Conservation (phyloP, 2,329 filamentous ascomycete species). For the Ophiocordyceps sinensis region DNA sequence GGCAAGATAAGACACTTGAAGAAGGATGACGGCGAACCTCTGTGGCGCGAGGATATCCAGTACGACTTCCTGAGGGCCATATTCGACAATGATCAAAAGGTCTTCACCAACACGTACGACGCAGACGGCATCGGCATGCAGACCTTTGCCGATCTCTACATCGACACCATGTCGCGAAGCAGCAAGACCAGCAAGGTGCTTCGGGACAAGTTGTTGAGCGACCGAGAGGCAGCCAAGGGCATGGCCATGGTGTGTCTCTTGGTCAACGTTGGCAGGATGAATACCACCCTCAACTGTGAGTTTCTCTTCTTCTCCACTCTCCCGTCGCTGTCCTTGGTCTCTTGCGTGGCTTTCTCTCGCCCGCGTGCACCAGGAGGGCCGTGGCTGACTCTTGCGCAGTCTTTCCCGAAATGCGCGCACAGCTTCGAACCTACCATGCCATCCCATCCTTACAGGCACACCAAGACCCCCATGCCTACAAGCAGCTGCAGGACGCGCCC, state of each 20-base stretch:
- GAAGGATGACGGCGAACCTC: slow-evolving; percentile 75
- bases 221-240: slow-evolving; percentile 81
- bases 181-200: slow-evolving; percentile 99
- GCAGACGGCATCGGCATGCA: slow-evolving; percentile 42
- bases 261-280: slow-evolving; percentile 97
- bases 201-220: slow-evolving; percentile 87
- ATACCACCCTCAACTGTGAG: slow-evolving; percentile 90
- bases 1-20: slow-evolving; percentile 74
- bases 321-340: not conserved
- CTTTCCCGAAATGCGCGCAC: slow-evolving; percentile 97
- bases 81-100: slow-evolving; percentile 58
- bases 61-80: slow-evolving; percentile 72
- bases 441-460: slow-evolving; percentile 92
- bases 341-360: slow-evolving; percentile 5
- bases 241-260: slow-evolving; percentile 99
- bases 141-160: slow-evolving; percentile 90
- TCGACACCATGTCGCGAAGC: slow-evolving; percentile 96
- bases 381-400: slow-evolving; percentile 35
- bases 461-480: slow-evolving; percentile 91
- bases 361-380: not conserved
- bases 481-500: slow-evolving; percentile 92
- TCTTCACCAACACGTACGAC: slow-evolving; percentile 90
- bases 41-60: slow-evolving; percentile 81
- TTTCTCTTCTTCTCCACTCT: slow-evolving; percentile 13
- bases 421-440: slow-evolving; percentile 92